phyloP scores from a whole-genome alignment of 306 rosid species.

The Fragaria vesca region DNA sequence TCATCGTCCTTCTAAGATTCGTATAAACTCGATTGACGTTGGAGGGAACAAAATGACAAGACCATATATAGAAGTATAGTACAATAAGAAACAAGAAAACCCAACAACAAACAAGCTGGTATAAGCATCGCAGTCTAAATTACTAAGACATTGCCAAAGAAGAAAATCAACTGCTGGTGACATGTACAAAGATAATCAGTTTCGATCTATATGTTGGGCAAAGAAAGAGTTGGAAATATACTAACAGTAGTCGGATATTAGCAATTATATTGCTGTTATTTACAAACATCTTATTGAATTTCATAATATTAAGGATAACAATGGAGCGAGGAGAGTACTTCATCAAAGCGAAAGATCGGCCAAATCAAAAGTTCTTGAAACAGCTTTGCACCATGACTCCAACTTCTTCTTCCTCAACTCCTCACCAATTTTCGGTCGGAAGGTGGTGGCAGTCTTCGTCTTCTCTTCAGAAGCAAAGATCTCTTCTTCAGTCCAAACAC shows the following conservation, averaged over 20 bases:
- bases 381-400: conserved; percentile 82
- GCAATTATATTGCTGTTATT: conserved; percentile 4
- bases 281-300: not conserved
- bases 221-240: not conserved
- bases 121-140: not conserved
- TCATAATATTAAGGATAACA: not conserved
- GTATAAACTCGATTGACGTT: no score
- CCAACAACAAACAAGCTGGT: not conserved
- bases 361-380: conserved; percentile 73
- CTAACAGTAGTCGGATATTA: not conserved
- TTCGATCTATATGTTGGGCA: not conserved
- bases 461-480: conserved; percentile 46
- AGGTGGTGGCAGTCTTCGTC: conserved; percentile 38
- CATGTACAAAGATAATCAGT: not conserved
- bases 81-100: no score
- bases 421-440: conserved; percentile 45
- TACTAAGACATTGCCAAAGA: not conserved
- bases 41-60: no score
- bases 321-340: not conserved
- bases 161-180: not conserved
- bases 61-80: no score
- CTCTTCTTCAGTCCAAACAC: conserved; percentile 70
- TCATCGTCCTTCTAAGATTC: no score
- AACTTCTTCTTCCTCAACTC: conserved; percentile 67
- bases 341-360: conserved; percentile 73